These are phyloP conservation scores for Orbilia javanica DNA, from an alignment of 2,329 filamentous ascomycete species.

Conservation along the genomic window DNA sequence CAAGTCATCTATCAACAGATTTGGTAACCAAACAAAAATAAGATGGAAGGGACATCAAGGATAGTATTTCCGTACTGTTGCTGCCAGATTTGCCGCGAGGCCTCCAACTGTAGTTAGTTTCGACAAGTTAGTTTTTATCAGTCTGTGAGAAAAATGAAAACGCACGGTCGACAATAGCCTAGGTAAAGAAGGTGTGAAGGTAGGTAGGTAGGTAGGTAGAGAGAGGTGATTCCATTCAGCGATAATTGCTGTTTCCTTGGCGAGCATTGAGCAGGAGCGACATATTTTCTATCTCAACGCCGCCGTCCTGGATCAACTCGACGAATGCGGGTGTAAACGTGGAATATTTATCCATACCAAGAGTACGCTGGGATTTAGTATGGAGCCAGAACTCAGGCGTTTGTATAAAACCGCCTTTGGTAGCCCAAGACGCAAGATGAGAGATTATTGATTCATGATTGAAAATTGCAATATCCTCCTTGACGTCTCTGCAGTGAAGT, in stretches of 20 bases:
- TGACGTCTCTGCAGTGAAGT: conserved; percentile 39
- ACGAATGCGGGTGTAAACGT: conserved; percentile 50
- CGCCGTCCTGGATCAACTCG: conserved; percentile 37
- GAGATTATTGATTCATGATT: conserved; percentile 23
- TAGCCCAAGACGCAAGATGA: conserved; percentile 45
- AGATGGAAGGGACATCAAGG: conserved; percentile 46
- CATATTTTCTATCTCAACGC: conserved; percentile 34
- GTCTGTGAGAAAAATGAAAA: conserved; percentile 12
- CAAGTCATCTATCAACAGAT: conserved; percentile 51
- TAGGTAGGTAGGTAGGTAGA: not conserved
- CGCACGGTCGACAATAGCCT: conserved; percentile 7
- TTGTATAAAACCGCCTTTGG: conserved; percentile 41
- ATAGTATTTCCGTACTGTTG: conserved; percentile 42
- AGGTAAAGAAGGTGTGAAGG: not conserved
- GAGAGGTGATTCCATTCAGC: conserved; percentile 1
- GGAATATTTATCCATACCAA: conserved; percentile 51
- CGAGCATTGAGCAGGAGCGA: conserved; percentile 33
- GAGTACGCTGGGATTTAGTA: conserved; percentile 31
- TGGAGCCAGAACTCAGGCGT: conserved; percentile 45
- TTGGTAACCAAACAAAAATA: conserved; percentile 40
- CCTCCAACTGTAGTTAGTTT: conserved; percentile 49
- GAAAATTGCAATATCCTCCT: conserved; percentile 41
- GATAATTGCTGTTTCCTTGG: conserved; percentile 20
- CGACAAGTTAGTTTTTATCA: conserved; percentile 30
- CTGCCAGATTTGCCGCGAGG: conserved; percentile 52